Evolutionary conservation across 129 eudicot species (phyloP).

Genomic region (Silybum marianum): DNA sequence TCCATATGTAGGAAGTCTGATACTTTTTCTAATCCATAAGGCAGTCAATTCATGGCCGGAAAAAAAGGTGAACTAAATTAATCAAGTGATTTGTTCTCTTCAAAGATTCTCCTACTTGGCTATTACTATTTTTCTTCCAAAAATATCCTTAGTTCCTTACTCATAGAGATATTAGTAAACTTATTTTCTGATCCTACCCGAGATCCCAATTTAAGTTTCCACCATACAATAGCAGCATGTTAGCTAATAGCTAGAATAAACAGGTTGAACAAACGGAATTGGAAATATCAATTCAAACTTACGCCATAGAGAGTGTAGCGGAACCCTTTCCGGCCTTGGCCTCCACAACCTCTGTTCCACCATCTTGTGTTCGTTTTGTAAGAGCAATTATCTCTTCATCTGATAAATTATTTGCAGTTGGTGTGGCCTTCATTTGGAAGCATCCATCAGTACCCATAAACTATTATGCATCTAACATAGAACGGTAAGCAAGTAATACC

Average conservation of each 20-base stretch:
- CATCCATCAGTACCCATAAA: background rate
- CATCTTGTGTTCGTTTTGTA: conserved; percentile 85
- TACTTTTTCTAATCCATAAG: background rate
- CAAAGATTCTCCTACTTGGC: background rate
- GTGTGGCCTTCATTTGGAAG: conserved; percentile 52
- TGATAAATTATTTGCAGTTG: conserved; percentile 52
- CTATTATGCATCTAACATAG: background rate
- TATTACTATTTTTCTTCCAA: background rate
- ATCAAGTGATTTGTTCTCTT: background rate
- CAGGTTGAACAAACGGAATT: background rate
- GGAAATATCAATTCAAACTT: conserved; percentile 28
- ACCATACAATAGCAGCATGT: background rate
- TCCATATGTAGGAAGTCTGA: background rate
- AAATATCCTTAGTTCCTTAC: background rate
- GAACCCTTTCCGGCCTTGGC: conserved; percentile 98
- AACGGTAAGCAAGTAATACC: conserved; percentile 33
- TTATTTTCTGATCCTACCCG: background rate
- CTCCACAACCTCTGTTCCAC: conserved; percentile 93
- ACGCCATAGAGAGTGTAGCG: conserved; percentile 89
- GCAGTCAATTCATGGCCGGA: background rate
- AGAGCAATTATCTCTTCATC: conserved; percentile 60
- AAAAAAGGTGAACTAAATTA: background rate
- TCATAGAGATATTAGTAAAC: background rate
- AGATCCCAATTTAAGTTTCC: background rate
- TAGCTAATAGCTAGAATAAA: background rate